These are phyloP conservation scores for Serendipita sp. DNA, from an alignment of 768 basidiomycete genomes.

Conservation along the genomic window DNA sequence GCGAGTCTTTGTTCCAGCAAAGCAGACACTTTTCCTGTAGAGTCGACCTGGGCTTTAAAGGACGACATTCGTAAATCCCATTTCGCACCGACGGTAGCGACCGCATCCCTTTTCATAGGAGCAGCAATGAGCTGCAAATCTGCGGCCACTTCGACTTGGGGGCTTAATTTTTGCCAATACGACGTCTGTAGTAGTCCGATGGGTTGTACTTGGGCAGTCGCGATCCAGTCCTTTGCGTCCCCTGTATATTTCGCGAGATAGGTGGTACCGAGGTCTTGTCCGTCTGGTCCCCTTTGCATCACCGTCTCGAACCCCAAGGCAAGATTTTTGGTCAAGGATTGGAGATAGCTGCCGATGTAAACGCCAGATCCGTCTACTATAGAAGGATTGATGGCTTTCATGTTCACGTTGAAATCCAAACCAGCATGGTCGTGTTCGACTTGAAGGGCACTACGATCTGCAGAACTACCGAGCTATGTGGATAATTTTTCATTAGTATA, in stretches of 20 bases:
- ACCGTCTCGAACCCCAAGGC: constrained; percentile 78
- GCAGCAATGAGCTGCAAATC: constrained; percentile 74
- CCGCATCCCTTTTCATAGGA: constrained; percentile 69
- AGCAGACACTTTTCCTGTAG: constrained; percentile 87
- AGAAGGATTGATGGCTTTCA: constrained; percentile 84
- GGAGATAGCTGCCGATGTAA: constrained; percentile 25
- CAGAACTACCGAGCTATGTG: constrained; percentile 11
- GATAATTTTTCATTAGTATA: background rate
- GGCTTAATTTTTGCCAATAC: constrained; percentile 91
- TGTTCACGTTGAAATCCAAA: constrained; percentile 65
- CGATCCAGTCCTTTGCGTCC: constrained; percentile 68
- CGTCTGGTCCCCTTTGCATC: constrained; percentile 61
- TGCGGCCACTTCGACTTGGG: constrained; percentile 94
- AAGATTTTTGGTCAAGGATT: background rate
- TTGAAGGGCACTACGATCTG: constrained; percentile 81
- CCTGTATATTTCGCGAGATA: constrained; percentile 71
- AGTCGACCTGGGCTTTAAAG: constrained; percentile 90
- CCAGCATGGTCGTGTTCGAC: constrained; percentile 90
- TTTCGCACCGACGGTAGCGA: constrained; percentile 77
- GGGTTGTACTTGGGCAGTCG: constrained; percentile 77
- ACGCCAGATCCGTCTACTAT: constrained; percentile 78
- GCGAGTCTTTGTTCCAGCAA: constrained; percentile 91
- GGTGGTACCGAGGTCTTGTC: constrained; percentile 53
- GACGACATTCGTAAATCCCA: constrained; percentile 90
- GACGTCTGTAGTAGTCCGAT: constrained; percentile 75